Evolutionary conservation across 78 protist species (phyloP).

Genomic region (Chrysochromulina parva): DNA sequence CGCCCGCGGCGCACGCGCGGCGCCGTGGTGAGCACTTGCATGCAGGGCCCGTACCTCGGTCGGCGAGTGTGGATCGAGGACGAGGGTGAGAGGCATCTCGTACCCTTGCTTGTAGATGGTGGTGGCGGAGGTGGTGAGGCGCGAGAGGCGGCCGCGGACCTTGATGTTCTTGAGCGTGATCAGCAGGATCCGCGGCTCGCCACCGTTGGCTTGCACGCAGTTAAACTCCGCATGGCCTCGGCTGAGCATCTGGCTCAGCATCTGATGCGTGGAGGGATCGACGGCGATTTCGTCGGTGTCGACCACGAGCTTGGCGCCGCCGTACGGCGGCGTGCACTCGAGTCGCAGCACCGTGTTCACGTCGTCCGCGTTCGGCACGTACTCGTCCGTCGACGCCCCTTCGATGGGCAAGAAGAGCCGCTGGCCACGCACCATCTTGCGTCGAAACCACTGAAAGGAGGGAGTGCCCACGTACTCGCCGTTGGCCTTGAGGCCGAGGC

Average conservation of each 20-base stretch:
- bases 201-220: no score
- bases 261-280: not conserved
- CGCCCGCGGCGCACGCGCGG: no score
- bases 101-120: slow-evolving; percentile 16
- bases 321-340: not conserved
- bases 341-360: not conserved
- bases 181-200: not conserved
- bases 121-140: not conserved
- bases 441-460: not conserved
- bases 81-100: not conserved
- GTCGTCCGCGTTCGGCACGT: slow-evolving; percentile 3
- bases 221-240: not conserved
- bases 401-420: no score
- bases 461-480: slow-evolving; percentile 18
- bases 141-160: not conserved
- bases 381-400: not conserved
- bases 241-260: not conserved
- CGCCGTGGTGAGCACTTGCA: no score
- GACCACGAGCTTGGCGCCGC: not conserved
- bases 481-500: not conserved
- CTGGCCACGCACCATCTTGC: no score
- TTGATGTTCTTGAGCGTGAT: slow-evolving; percentile 20
- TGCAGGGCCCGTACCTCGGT: not conserved
- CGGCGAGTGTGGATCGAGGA: not conserved
- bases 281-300: not conserved